Base-by-base conservation (phyloP, 176 grass and related monocot species). In the Tillandsia fasciculata region DNA sequence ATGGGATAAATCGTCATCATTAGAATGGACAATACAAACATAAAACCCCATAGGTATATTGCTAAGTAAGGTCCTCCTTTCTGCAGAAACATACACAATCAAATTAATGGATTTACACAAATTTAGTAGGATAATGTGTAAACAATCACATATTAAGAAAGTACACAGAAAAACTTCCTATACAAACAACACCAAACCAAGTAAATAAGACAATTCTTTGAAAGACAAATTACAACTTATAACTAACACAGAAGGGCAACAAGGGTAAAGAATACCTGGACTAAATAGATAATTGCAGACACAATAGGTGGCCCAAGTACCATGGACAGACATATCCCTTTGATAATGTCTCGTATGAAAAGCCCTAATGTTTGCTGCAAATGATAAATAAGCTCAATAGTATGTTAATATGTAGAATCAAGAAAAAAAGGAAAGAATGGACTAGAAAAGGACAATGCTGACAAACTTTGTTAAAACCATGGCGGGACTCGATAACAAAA, bases 41-140 rank as follows among this genome's bases (percentile, higher is more conserved):
- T 99, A 83, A 99, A 99, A 51, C 84, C 90, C 87, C 90, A 99
- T 17, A 99, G 89, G 74, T 99, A 99, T 75, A 99, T 94, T 65
- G 90, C 95, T 73, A 99, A 70, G 78, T 99, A 99, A 72, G 95
- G 90, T 48, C 95, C 95, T 84, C 95, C 95, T 80, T 83, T 93
- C 95, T 99, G 87, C 71, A 79, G 59, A n/a, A 79, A 81, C 76
- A 58, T n/a, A 69, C 14, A 15, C 64, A 72, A 63, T 27, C 42
- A 48, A 23, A 84, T 64, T 67, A 70, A 65, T 48, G 11, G 52
- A n/a, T 26, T 70, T 17, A 12, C 22, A 20, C 50, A 69, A 61
- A 42, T 42, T 42, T 42, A 7, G 33, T 42, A 6, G 33, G 15
- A 61, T 10, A 17, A 15, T 12, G 2, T 61, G 56, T 20, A 61